Percentiles rank a stretch among this genome's conserved stretches.
These are phyloP conservation scores for Rhizopus arrhizus DNA, from an alignment of 371 early-diverging fungal genomes.

Conservation along the genomic window DNA sequence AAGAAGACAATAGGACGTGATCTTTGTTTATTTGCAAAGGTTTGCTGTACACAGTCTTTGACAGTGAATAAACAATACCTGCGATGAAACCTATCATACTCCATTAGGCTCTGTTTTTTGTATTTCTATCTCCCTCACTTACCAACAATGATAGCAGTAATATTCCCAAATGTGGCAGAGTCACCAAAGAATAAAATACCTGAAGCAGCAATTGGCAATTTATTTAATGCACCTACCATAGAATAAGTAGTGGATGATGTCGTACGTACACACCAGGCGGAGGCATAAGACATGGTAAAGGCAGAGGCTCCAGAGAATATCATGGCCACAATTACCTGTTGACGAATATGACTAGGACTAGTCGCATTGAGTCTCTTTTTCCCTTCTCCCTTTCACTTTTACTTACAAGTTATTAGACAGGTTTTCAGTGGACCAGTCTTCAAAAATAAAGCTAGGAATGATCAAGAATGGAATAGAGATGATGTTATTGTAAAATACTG, in stretches of 20 bases:
- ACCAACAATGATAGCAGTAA: constrained; percentile 78
- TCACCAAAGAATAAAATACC: constrained; percentile 97
- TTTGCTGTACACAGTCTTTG: constrained; percentile 53
- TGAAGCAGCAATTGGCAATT: constrained; percentile 93
- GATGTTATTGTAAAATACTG: constrained; percentile 96
- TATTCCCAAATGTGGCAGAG: constrained; percentile 77
- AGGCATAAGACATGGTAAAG: constrained; percentile 91
- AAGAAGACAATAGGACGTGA: constrained; percentile 40
- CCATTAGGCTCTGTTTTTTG: not conserved
- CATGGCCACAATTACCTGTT: constrained; percentile 68
- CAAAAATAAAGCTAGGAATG: constrained; percentile 76
- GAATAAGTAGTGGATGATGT: constrained; percentile 96
- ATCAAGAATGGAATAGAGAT: constrained; percentile 88
- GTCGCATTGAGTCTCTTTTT: not conserved
- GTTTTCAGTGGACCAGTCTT: constrained; percentile 69
- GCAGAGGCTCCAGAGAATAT: constrained; percentile 83
- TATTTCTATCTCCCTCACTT: constrained; percentile 10
- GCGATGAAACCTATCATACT: constrained; percentile 65
- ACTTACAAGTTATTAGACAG: constrained; percentile 64
- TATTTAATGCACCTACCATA: constrained; percentile 99
- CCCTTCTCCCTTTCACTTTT: not conserved
- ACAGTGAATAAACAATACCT: constrained; percentile 84
- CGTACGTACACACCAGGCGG: constrained; percentile 94
- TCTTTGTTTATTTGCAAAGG: constrained; percentile 36
- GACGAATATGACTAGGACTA: constrained; percentile 54